Conservation (phyloP, 2,329 filamentous ascomycete species). For the Pseudocercospora ulei region DNA sequence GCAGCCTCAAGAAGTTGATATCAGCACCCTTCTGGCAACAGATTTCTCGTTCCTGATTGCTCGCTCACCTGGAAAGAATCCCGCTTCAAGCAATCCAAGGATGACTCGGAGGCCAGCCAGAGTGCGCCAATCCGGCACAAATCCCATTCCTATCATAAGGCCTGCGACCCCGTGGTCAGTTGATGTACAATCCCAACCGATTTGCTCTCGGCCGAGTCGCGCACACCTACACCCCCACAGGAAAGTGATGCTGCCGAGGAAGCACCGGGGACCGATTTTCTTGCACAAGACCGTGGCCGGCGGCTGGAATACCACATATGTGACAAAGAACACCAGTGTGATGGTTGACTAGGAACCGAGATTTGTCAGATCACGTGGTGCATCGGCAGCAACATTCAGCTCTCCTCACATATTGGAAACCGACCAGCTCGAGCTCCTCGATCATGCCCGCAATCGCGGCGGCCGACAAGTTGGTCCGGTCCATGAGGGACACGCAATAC, state of each 20-base stretch:
- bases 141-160: conserved; percentile 55
- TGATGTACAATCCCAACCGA: too few species aligned
- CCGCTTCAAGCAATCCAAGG: conserved; percentile 54
- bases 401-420: conserved; percentile 16
- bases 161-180: background rate
- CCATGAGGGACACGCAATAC: conserved; percentile 33
- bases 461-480: conserved; percentile 64
- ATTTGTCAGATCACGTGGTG: too few species aligned
- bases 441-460: conserved; percentile 59
- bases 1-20: conserved; percentile 10
- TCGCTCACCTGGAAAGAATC: conserved; percentile 36
- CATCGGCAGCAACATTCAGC: too few species aligned
- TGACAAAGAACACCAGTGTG: conserved; percentile 61
- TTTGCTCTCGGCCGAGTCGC: too few species aligned
- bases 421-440: conserved; percentile 28
- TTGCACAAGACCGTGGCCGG: conserved; percentile 58
- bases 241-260: conserved; percentile 33
- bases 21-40: conserved; percentile 2
- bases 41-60: background rate
- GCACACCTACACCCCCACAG: conserved; percentile 45
- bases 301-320: conserved; percentile 60
- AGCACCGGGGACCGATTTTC: conserved; percentile 45
- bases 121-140: conserved; percentile 44
- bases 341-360: conserved; percentile 47
- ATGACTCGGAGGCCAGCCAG: conserved; percentile 49